Base-by-base conservation (phyloP, 371 early-diverging fungal species). In the Rhizopus delemar region DNA sequence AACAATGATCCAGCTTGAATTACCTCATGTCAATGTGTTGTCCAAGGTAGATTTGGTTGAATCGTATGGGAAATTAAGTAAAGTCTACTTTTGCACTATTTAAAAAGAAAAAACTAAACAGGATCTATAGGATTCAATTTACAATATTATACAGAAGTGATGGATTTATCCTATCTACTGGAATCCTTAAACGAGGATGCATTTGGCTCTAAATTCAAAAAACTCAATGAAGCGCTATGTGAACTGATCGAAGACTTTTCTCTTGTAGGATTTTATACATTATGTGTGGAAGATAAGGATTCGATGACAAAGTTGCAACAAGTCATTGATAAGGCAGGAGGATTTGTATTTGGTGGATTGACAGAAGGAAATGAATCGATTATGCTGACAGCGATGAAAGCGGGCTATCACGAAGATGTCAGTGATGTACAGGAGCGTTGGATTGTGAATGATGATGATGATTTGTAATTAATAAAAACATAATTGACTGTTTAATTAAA, bases 11-110 rank as follows among this genome's bases (percentile, higher is more conserved):
- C 93, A 94, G 73, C 83, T 99, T 8, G 95, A 96, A 59, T 71
- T 98, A 28, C 98, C 99, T 15, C 96, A 98, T 65, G 83, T 99
- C 58, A 98, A 98, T 73, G 93, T 98, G 8, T 68, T 99, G 46
- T 92, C 93, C 9, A 99, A 99, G 69, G 86, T 96, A 53, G 99
- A 99, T 71, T 67, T 99, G 49, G 75, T 97, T 35, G 90, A 89
- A 62, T 83, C 83, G 0, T 86, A 83, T 77, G 95, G 90, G 54
- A 80, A 85, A 57, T 63, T 90, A 58, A 77, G 87, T 89, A 80
- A 65, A 74, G 29, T 36, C 22, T 11, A 8, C 16, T 29, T 34
- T 51, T 32, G 55, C 3, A 50, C 32, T 46, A 3, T 38, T 38
- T 48, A 53, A 53, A 41, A 15, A 5, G 29, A 41, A 49, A 15